phyloP scores from a whole-genome alignment of 2,329 filamentous ascomycete genomes.

The Cadophora malorum region DNA sequence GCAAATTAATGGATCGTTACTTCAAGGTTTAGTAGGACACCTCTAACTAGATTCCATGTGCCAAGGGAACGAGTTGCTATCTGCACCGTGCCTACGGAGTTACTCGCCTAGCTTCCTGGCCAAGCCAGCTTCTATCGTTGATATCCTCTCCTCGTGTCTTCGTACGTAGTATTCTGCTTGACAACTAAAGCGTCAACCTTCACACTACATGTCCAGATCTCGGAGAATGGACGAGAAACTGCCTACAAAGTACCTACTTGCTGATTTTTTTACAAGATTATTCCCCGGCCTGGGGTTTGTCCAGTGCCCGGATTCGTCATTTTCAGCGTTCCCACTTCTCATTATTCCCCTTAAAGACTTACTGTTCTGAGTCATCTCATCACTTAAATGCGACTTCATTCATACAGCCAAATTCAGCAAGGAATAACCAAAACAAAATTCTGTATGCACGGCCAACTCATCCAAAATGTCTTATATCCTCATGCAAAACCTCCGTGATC shows the following conservation, averaged over 20 bases:
- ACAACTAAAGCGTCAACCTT: background rate
- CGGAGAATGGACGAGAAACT: too few relatives aligned
- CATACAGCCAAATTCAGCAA: background rate
- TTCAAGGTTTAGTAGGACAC: background rate
- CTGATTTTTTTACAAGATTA: too few relatives aligned
- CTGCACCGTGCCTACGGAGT: background rate
- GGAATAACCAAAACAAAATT: background rate
- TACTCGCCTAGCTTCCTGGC: background rate
- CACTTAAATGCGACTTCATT: background rate
- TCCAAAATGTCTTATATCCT: background rate
- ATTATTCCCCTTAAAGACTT: background rate
- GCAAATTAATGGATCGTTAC: slow-evolving; percentile 1
- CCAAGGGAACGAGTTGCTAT: background rate
- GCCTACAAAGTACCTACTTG: too few relatives aligned
- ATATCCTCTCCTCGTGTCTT: background rate
- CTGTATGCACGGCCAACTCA: background rate
- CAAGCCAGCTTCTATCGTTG: background rate
- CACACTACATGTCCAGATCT: too few relatives aligned
- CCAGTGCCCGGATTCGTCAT: slow-evolving; percentile 1
- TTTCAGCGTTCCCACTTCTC: background rate
- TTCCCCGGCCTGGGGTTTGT: background rate
- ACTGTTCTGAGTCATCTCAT: slow-evolving; percentile 10
- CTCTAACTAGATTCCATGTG: background rate
- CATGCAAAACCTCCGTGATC: background rate
- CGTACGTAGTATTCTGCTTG: background rate